A percentile compares a stretch with the other conserved stretches of the same genome.
Evolutionary conservation across 441 rosid genomes (phyloP).

Genomic region (Adansonia gregorii): DNA sequence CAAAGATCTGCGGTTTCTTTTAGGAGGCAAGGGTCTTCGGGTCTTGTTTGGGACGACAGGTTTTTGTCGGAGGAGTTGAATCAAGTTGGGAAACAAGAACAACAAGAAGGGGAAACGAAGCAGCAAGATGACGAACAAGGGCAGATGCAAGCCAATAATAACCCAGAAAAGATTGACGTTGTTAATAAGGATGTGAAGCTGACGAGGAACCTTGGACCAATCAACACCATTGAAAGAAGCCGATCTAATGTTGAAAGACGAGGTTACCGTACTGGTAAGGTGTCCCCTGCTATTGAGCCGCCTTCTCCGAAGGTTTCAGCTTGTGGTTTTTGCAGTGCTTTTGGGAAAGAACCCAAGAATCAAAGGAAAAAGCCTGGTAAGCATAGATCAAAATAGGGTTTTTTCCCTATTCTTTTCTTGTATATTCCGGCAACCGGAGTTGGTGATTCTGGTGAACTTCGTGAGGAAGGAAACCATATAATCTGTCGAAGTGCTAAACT

Average conservation of each 20-base stretch:
- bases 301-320: slow-evolving; percentile 86
- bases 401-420: not conserved
- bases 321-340: slow-evolving; percentile 81
- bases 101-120: slow-evolving; percentile 19
- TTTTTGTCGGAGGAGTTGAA: slow-evolving; percentile 63
- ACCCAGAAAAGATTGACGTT: slow-evolving; percentile 33
- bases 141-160: slow-evolving; percentile 26
- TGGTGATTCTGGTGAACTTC: slow-evolving; percentile 36
- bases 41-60: slow-evolving; percentile 73
- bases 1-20: slow-evolving; percentile 68
- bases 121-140: slow-evolving; percentile 23
- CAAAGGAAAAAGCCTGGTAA: slow-evolving; percentile 55
- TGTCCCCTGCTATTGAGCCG: slow-evolving; percentile 81
- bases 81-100: slow-evolving; percentile 26
- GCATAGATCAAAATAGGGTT: slow-evolving; percentile 57
- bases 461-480: no score
- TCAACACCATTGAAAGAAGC: slow-evolving; percentile 60
- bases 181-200: slow-evolving; percentile 45
- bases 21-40: slow-evolving; percentile 68
- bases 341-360: slow-evolving; percentile 56
- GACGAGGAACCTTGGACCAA: slow-evolving; percentile 36
- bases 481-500: no score
- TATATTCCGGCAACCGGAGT: slow-evolving; percentile 19
- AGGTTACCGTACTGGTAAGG: slow-evolving; percentile 70
- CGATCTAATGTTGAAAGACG: slow-evolving; percentile 76